phyloP scores from a whole-genome alignment of 306 rosid species.

The Dryas alaskensis region DNA sequence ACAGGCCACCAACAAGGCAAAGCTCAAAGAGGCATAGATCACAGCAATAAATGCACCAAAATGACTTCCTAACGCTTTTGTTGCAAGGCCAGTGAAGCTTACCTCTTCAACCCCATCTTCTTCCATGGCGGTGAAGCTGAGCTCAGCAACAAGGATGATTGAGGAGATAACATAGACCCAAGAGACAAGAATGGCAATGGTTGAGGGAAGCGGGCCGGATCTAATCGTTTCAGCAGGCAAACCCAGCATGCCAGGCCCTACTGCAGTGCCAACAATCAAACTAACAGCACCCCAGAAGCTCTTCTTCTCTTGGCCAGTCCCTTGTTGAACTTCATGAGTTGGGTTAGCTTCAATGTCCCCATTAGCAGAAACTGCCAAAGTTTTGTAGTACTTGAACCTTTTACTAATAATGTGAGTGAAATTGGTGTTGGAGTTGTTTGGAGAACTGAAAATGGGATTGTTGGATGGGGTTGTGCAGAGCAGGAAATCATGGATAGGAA shows the following conservation, averaged over 20 bases:
- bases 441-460: background rate
- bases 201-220: constrained; percentile 56
- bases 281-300: constrained; percentile 61
- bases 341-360: background rate
- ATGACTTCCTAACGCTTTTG: constrained; percentile 37
- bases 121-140: constrained; percentile 53
- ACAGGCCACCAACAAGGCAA: constrained; percentile 54
- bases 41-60: constrained; percentile 49
- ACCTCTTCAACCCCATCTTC: constrained; percentile 50
- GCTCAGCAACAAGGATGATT: constrained; percentile 52
- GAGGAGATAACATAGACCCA: constrained; percentile 62
- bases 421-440: background rate
- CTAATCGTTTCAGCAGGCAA: constrained; percentile 45
- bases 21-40: constrained; percentile 39
- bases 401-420: constrained; percentile 5
- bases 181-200: constrained; percentile 41
- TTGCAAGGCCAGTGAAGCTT: constrained; percentile 51
- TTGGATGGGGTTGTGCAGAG: background rate
- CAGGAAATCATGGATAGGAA: background rate
- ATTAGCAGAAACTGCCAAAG: background rate
- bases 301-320: constrained; percentile 16
- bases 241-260: constrained; percentile 58
- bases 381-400: background rate
- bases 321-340: constrained; percentile 7
- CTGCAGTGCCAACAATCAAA: constrained; percentile 50